These are phyloP conservation scores for Cyclanthera cordifolia DNA, from an alignment of 306 rosid genomes.

Conservation along the genomic window DNA sequence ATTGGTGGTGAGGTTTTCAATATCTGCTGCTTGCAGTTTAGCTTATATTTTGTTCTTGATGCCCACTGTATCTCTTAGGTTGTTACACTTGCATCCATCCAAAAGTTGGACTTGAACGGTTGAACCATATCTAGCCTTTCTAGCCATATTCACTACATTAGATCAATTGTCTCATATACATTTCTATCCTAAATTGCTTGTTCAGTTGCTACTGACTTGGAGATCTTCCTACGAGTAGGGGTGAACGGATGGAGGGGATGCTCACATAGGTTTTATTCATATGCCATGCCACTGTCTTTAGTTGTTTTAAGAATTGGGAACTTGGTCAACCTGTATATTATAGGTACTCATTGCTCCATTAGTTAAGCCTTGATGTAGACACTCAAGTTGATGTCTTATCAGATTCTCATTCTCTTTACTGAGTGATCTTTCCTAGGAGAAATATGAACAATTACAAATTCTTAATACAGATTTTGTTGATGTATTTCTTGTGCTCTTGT, in stretches of 20 bases:
- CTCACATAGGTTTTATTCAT: not conserved
- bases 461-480: no score
- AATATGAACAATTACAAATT: no score
- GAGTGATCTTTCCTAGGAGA: no score
- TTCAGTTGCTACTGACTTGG: not conserved
- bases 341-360: no score
- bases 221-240: not conserved
- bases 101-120: not conserved
- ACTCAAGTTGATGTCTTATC: no score
- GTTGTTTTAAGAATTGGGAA: not conserved
- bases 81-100: not conserved
- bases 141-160: not conserved
- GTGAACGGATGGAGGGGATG: not conserved
- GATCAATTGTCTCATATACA: not conserved
- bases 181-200: not conserved
- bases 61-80: not conserved
- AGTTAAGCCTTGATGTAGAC: no score
- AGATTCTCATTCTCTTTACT: no score
- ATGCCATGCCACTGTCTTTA: not conserved
- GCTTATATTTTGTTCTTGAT: conserved; percentile 2
- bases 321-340: not conserved
- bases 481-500: no score
- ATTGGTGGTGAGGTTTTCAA: not conserved
- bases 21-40: not conserved
- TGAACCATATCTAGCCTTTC: no score